Conservation (phyloP, 2,329 filamentous ascomycete genomes). For the Fusarium sp. region DNA sequence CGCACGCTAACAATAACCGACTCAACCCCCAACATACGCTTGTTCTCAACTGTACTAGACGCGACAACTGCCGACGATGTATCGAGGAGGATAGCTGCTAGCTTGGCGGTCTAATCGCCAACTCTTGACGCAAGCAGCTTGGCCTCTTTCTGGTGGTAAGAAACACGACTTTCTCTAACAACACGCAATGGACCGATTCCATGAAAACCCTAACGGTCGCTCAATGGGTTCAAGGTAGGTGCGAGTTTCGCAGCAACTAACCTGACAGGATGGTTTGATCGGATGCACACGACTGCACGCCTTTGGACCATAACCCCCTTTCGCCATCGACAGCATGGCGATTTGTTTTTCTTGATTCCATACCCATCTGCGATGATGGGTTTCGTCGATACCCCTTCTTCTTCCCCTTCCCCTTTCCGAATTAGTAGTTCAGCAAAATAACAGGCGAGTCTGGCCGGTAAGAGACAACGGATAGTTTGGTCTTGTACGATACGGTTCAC, state of each 20-base stretch:
- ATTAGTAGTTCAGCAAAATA: constrained; percentile 23
- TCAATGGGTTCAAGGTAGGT: constrained; percentile 31
- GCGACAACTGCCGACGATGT: constrained; percentile 18
- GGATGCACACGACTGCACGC: constrained; percentile 3
- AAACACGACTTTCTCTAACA: constrained; percentile 22
- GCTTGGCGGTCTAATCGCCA: background rate
- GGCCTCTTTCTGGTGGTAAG: constrained; percentile 40
- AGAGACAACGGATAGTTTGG: constrained; percentile 23
- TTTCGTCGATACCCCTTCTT: constrained; percentile 41
- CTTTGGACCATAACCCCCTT: background rate
- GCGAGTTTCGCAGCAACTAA: constrained; percentile 29
- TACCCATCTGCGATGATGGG: constrained; percentile 25
- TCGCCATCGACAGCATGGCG: constrained; percentile 9
- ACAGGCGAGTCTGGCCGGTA: constrained; percentile 26
- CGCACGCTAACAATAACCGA: constrained; percentile 34
- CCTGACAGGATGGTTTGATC: constrained; percentile 28
- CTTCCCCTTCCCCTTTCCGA: constrained; percentile 12
- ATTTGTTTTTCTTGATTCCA: constrained; percentile 20
- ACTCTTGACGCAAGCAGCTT: constrained; percentile 7
- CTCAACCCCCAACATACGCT: constrained; percentile 9
- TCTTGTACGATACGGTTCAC: constrained; percentile 33
- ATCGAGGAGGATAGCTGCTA: constrained; percentile 2
- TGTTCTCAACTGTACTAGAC: constrained; percentile 16
- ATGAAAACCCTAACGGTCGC: background rate
- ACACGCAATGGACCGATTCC: constrained; percentile 1